Evolutionary conservation across 1,284 basidiomycete genomes (phyloP), one percentile per base, ranked within the genome.

Genomic region (Trichosporon ovoides): DNA sequence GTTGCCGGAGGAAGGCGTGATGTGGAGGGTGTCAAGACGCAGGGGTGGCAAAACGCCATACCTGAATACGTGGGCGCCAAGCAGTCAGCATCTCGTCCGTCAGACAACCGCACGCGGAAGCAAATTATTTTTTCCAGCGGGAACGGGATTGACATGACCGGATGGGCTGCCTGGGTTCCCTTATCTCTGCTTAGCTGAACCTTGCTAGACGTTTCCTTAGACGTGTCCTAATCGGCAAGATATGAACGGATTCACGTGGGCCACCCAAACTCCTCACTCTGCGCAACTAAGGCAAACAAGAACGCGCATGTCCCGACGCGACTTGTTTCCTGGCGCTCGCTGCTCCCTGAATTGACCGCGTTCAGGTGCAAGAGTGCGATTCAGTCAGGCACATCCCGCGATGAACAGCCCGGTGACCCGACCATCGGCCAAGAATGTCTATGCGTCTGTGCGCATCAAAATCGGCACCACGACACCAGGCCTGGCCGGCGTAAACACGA

Each of bases 1-100:
- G 38, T 14, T 16, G 38, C 19, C 38, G 53, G 31, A 51, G 31
- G 53, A 20, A 19, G 43, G 53, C 20, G 33, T 55, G 31, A 12
- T 43, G 34, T 48, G 43, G 43, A 48, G 34, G 34, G 50, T 24
- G 50, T 52, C 50, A 37, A 52, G 20, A 24, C 18, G 33, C 22
- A 37, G 34, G 50, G 50, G 50, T 52, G 50, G 50, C 50, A 37
- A 52, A 52, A 52, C 7, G 43, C 43, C 28, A 48, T 48, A 28
- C 43, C 43, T 48, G 43, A 48, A 48, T 51, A 33, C 31, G 18
- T 18, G 34, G 33, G 48, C 48, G 48, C 48, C 20, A 20, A 22
- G 18, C 49, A 50, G 16, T 31, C 28, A 9, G 28, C 28, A 31
- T 4, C 28, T 31, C 28, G 28, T 31, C 28, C 28, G 28, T 31